Conservation (phyloP, 331 rosid genomes). For the Phaseolus coccineus region DNA sequence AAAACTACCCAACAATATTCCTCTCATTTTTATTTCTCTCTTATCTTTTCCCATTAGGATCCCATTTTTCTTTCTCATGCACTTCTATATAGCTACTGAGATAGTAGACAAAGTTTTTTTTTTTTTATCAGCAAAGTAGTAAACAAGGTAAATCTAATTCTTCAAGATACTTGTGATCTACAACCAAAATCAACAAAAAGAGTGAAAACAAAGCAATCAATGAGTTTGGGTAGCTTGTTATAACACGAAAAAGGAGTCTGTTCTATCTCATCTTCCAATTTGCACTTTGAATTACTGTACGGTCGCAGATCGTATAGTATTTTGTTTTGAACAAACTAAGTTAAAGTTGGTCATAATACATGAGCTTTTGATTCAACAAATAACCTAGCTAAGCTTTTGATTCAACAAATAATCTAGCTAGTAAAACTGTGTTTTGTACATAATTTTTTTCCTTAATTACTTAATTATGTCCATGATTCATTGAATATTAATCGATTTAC, state of each 20-base stretch:
- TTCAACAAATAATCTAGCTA: neutral
- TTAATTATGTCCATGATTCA: too few species aligned
- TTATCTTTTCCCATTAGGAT: too few species aligned
- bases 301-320: neutral
- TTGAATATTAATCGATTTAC: too few species aligned
- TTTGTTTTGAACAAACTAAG: neutral
- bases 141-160: neutral
- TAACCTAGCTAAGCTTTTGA: neutral
- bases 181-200: neutral
- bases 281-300: neutral
- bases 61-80: too few species aligned
- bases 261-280: neutral
- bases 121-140: neutral
- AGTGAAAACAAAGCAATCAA: neutral
- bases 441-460: too few species aligned
- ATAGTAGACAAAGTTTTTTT: slow-evolving; percentile 5
- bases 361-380: too few species aligned
- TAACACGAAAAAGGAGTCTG: too few species aligned
- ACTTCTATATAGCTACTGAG: neutral
- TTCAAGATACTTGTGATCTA: neutral
- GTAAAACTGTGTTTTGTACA: neutral
- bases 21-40: neutral
- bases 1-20: slow-evolving; percentile 55
- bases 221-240: neutral
- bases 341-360: too few species aligned